phyloP scores from a whole-genome alignment of 2,329 filamentous ascomycete species.

The Penicillium janthinellum region DNA sequence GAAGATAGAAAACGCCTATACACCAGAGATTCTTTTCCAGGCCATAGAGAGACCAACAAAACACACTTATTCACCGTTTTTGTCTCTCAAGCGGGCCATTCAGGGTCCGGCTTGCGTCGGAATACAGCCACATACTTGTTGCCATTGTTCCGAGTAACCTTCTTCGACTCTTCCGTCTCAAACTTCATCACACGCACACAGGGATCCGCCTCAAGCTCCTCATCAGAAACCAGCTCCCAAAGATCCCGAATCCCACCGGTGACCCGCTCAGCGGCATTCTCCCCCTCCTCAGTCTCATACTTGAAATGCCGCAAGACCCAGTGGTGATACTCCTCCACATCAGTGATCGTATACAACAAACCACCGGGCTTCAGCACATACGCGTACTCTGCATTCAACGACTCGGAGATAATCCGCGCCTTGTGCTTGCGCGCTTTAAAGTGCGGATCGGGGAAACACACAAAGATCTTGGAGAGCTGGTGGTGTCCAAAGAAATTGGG shows the following conservation, averaged over 20 bases:
- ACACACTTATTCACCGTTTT: background rate
- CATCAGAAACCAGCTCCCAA: conserved; percentile 71
- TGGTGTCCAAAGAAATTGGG: conserved; percentile 88
- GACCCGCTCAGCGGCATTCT: conserved; percentile 70
- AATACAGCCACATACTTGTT: conserved; percentile 91
- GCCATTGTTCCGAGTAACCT: conserved; percentile 87
- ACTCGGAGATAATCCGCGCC: conserved; percentile 86
- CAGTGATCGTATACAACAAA: conserved; percentile 92
- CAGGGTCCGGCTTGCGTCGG: conserved; percentile 74
- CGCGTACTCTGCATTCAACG: conserved; percentile 90
- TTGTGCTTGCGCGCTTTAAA: conserved; percentile 99
- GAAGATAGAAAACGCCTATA: conserved; percentile 14
- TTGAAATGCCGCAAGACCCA: conserved; percentile 93
- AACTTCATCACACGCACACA: conserved; percentile 66
- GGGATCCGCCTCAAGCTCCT: conserved; percentile 55
- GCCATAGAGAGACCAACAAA: background rate
- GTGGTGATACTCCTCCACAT: conserved; percentile 88
- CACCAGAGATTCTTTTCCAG: conserved; percentile 13
- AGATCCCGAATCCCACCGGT: conserved; percentile 63
- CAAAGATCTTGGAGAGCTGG: conserved; percentile 88
- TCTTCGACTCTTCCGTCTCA: conserved; percentile 97
- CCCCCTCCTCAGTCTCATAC: conserved; percentile 58
- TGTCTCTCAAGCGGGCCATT: conserved; percentile 57
- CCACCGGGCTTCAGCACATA: conserved; percentile 82
- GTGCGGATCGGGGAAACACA: conserved; percentile 97